phyloP scores from a whole-genome alignment of 176 grass and related monocot species.

The Guadua angustifolia region DNA sequence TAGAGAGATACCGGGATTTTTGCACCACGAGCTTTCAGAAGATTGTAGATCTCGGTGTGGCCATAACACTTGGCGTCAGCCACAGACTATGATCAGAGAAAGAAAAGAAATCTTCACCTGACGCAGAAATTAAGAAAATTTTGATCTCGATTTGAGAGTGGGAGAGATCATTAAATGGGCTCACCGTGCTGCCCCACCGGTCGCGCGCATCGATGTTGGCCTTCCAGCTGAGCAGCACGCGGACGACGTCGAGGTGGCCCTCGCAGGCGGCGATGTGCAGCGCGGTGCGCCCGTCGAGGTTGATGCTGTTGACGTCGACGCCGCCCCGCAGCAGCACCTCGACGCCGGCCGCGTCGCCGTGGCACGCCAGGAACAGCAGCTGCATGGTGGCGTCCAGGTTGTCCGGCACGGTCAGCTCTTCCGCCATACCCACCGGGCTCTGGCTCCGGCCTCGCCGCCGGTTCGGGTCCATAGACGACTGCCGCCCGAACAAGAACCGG shows the following conservation, averaged over 20 bases:
- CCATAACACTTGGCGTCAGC: constrained; percentile 90
- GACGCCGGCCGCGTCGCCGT: constrained; percentile 68
- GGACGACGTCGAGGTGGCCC: constrained; percentile 69
- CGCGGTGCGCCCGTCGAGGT: constrained; percentile 93
- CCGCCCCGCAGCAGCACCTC: constrained; percentile 62
- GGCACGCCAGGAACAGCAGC: constrained; percentile 88
- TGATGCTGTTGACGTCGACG: constrained; percentile 96
- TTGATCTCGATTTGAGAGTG: background rate
- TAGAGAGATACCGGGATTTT: constrained; percentile 65
- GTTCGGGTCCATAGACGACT: constrained; percentile 93
- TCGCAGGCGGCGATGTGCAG: constrained; percentile 91
- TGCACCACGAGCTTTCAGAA: constrained; percentile 81
- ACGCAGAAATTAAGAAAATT: background rate
- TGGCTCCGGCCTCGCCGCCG: constrained; percentile 61
- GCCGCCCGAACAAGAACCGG: constrained; percentile 78
- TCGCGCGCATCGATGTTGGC: constrained; percentile 92
- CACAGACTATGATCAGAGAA: constrained; percentile 55
- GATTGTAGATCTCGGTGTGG: constrained; percentile 67
- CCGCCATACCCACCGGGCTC: constrained; percentile 50
- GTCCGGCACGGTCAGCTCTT: constrained; percentile 74
- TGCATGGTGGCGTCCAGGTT: constrained; percentile 93
- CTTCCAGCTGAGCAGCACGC: constrained; percentile 75
- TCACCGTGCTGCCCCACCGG: constrained; percentile 97
- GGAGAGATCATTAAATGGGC: background rate
- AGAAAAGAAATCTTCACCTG: background rate